These are phyloP conservation scores for Delonix regia DNA, from an alignment of 306 rosid species.

Conservation along the genomic window DNA sequence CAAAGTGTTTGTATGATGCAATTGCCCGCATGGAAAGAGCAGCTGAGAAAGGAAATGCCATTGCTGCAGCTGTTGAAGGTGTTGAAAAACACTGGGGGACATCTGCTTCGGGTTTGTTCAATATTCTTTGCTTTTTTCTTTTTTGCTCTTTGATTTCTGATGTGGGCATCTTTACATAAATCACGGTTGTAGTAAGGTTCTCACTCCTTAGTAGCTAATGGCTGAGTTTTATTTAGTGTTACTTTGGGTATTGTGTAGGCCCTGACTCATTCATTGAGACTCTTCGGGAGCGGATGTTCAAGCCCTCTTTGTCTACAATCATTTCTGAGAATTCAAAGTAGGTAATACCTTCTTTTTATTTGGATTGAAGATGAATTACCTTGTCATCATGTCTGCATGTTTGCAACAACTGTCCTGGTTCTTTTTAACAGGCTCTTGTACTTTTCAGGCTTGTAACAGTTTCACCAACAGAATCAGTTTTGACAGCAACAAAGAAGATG, in stretches of 20 bases:
- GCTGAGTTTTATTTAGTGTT: constrained; percentile 25
- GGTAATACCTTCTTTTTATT: constrained; percentile 71
- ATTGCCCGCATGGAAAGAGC: constrained; percentile 99
- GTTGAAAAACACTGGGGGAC: constrained; percentile 98
- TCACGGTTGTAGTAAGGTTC: constrained; percentile 1
- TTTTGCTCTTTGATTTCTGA: constrained; percentile 26
- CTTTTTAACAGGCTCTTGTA: constrained; percentile 37
- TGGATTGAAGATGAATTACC: constrained; percentile 19
- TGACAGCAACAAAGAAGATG: constrained; percentile 84
- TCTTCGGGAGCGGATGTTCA: constrained; percentile 85
- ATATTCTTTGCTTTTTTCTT: neutral
- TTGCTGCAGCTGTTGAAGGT: constrained; percentile 99
- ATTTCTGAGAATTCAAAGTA: constrained; percentile 94
- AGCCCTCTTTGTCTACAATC: constrained; percentile 90
- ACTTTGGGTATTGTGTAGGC: constrained; percentile 56
- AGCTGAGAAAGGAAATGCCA: constrained; percentile 98
- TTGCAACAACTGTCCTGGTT: constrained; percentile 34
- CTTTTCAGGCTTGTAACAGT: constrained; percentile 77
- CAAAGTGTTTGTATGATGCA: constrained; percentile 97
- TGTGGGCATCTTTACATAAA: neutral
- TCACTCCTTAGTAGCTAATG: constrained; percentile 11
- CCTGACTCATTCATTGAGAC: constrained; percentile 83
- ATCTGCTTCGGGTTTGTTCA: constrained; percentile 69
- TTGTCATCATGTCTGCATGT: constrained; percentile 22
- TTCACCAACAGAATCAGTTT: constrained; percentile 78